Conservation (phyloP, 305 asterid species). For the Petunia hybrid region DNA sequence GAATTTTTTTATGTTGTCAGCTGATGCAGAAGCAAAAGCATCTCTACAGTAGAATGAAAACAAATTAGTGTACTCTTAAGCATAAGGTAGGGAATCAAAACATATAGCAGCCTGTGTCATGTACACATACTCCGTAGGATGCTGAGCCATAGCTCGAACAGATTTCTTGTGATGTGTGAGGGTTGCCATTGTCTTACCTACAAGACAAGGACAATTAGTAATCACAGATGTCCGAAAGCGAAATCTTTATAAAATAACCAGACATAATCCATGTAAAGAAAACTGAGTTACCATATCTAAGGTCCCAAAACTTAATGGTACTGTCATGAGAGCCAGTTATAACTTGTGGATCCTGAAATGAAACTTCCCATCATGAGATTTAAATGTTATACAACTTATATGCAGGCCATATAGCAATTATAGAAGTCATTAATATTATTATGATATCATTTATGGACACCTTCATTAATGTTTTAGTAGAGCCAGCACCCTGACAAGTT, state of each 20-base stretch:
- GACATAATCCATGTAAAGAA: neutral
- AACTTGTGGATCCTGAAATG: slow-evolving; percentile 83
- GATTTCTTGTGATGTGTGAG: slow-evolving; percentile 98
- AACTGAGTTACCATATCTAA: slow-evolving; percentile 65
- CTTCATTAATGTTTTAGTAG: slow-evolving; percentile 2
- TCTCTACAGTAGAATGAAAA: slow-evolving; percentile 35
- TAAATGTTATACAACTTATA: neutral
- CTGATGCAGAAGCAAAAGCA: slow-evolving; percentile 94
- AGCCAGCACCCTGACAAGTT: neutral
- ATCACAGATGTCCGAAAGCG: slow-evolving; percentile 15
- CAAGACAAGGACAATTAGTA: slow-evolving; percentile 23
- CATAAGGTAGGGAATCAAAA: neutral
- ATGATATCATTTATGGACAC: neutral
- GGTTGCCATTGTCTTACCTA: slow-evolving; percentile 82
- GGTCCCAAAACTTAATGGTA: slow-evolving; percentile 98
- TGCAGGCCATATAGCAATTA: neutral
- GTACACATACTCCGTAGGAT: slow-evolving; percentile 78
- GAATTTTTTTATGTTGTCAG: slow-evolving; percentile 93
- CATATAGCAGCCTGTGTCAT: neutral
- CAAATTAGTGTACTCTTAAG: neutral
- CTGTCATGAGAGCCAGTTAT: slow-evolving; percentile 97
- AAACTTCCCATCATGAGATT: slow-evolving; percentile 12
- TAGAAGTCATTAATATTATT: neutral
- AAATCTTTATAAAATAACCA: slow-evolving; percentile 5
- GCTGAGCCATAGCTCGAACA: slow-evolving; percentile 94